A percentile compares a stretch with the other conserved stretches of the same genome.
These are phyloP conservation scores for Suaeda aralocaspica DNA, from an alignment of 148 eudicot species.

Conservation along the genomic window DNA sequence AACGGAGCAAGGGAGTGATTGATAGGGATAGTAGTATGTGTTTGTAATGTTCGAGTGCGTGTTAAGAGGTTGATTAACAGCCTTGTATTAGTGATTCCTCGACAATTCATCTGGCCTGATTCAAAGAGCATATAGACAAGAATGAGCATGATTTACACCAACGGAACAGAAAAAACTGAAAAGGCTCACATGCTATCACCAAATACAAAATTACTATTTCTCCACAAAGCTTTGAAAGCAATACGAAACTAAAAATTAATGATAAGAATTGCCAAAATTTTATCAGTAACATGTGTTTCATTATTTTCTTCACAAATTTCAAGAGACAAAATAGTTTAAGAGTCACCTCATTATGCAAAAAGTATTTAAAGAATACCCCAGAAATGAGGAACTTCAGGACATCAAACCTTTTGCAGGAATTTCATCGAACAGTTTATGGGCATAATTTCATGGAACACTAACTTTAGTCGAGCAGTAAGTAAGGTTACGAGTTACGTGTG, in stretches of 20 bases:
- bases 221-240: too few relatives aligned
- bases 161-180: neutral
- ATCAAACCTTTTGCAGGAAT: too few relatives aligned
- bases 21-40: constrained; percentile 17
- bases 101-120: constrained; percentile 20
- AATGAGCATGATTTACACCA: neutral
- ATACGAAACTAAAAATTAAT: too few relatives aligned
- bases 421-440: too few relatives aligned
- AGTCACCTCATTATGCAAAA: too few relatives aligned
- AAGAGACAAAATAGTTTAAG: neutral
- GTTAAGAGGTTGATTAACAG: constrained; percentile 20
- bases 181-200: neutral
- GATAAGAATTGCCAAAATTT: neutral
- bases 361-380: too few relatives aligned
- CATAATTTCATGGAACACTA: too few relatives aligned
- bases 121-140: neutral
- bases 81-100: constrained; percentile 12
- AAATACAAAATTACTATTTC: neutral
- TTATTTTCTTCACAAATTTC: neutral
- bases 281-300: neutral
- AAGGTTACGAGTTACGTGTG: too few relatives aligned
- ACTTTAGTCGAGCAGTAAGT: too few relatives aligned
- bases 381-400: too few relatives aligned
- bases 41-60: neutral
- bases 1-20: constrained; percentile 10